Evolutionary conservation across 225 moss, liverwort and hornwort genomes (phyloP).

Genomic region (Antitrichia curtipendula): DNA sequence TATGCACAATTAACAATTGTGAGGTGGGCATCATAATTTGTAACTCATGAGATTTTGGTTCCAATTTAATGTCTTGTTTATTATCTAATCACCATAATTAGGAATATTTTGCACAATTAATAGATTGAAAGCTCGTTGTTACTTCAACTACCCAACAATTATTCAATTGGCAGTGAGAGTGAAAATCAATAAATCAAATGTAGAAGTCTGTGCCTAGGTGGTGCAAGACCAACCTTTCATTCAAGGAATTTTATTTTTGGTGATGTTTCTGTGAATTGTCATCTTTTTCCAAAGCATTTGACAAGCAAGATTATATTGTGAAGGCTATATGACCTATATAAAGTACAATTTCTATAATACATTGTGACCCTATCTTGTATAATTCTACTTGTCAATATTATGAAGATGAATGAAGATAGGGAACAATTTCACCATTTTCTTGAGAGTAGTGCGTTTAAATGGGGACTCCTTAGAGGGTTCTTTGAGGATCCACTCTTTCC

Average conservation of each 20-base stretch:
- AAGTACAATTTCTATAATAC: background rate
- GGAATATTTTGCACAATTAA: background rate
- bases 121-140: background rate
- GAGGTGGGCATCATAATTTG: background rate
- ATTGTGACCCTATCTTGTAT: background rate
- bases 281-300: background rate
- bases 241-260: background rate
- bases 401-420: too few relatives aligned
- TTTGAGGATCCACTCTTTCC: too few relatives aligned
- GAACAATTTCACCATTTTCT: too few relatives aligned
- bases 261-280: background rate
- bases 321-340: background rate
- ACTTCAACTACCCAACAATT: background rate
- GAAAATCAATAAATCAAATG: background rate
- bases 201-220: rapidly evolving
- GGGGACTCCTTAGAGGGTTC: too few relatives aligned
- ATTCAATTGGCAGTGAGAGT: background rate
- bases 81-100: background rate
- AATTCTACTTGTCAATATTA: background rate
- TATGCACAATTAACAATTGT: rapidly evolving
- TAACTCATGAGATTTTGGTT: background rate
- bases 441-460: too few relatives aligned
- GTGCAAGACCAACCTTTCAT: background rate
- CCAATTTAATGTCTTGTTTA: background rate
- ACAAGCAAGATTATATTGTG: background rate